A percentile compares a stretch with the other conserved stretches of the same genome.
These are phyloP conservation scores for Metschnikowia picachoensis DNA, from an alignment of 805 yeast species.

Conservation along the genomic window DNA sequence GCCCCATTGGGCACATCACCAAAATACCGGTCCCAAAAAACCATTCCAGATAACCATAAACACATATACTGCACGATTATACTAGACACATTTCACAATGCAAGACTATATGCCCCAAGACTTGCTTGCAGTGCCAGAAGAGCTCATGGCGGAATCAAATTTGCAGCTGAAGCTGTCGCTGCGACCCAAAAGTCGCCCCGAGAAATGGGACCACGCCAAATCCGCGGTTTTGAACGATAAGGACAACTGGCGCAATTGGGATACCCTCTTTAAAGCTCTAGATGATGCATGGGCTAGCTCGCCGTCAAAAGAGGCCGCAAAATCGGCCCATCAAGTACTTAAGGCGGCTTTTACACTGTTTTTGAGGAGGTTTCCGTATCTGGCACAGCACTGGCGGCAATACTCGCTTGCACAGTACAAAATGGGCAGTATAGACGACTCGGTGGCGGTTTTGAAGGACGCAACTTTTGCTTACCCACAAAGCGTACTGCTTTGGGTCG, in stretches of 20 bases:
- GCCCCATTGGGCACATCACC: not conserved
- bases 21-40: not conserved
- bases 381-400: slow-evolving; percentile 61
- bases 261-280: slow-evolving; percentile 29
- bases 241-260: slow-evolving; percentile 39
- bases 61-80: not conserved
- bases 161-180: slow-evolving; percentile 4
- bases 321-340: not conserved
- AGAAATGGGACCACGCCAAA: slow-evolving; percentile 14
- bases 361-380: slow-evolving; percentile 53
- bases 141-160: not conserved
- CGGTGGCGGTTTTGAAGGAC: slow-evolving; percentile 40
- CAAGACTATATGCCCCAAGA: not conserved
- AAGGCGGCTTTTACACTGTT: slow-evolving; percentile 19
- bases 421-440: slow-evolving; percentile 49
- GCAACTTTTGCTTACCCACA: slow-evolving; percentile 47
- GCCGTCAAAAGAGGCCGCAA: slow-evolving; percentile 5
- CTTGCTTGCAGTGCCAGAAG: not conserved
- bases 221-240: slow-evolving; percentile 18
- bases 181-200: slow-evolving; percentile 8
- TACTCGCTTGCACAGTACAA: slow-evolving; percentile 55
- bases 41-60: not conserved
- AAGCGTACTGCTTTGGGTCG: slow-evolving; percentile 66
- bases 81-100: not conserved
- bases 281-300: slow-evolving; percentile 20